Evolutionary conservation across 2,329 filamentous ascomycete genomes (phyloP), one percentile per base, ranked within the genome.

Genomic region (Alternaria dauci): DNA sequence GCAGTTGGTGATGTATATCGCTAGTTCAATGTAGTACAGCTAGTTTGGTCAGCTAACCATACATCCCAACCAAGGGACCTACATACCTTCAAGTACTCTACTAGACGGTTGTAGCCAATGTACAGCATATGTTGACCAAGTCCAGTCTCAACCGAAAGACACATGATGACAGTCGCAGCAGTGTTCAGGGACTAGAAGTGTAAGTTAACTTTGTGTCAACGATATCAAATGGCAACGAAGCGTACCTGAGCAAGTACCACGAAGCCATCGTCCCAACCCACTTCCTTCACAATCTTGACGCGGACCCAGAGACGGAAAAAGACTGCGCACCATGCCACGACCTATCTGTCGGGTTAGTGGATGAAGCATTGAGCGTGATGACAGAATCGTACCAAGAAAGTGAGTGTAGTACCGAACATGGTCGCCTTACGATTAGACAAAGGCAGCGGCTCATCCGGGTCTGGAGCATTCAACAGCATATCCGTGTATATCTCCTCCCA

Each of bases 201-300:
- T 25, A 44, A 20, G 53, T 68, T 14, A 67, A 51, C 28, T 28
- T 18, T 6, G 38, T 14, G 18, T 30, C 8, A 32, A 20, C 8
- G 3, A 42, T 14, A 23, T 30, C 3, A 30, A 25, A 4, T 11
- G 6, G 8, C 41, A 8, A 28, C 8, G 11, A 30, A 36, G 55
- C 73, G 30, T 71, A 76, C 75, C 38, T 63, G 65, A 25, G 75
- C 67, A 25, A 77, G 14, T 3, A 74, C 23, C 1, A 79, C 71
- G 14, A 77, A 72, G 3, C 69, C 54, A 57, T 79, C 77, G 55
- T 79, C 77, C 71, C 72, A 77, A n/a, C 77, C 74, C 4, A 74
- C 65, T 52, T 77, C 71, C n/a, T 66, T 70, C 20, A 77, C 61
- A 5, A 76, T 43, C 14, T 53, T 64, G 23, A 75, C 48, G 4